These are phyloP conservation scores for Alternaria alternata DNA, from an alignment of 2,329 filamentous ascomycete genomes.

Conservation along the genomic window DNA sequence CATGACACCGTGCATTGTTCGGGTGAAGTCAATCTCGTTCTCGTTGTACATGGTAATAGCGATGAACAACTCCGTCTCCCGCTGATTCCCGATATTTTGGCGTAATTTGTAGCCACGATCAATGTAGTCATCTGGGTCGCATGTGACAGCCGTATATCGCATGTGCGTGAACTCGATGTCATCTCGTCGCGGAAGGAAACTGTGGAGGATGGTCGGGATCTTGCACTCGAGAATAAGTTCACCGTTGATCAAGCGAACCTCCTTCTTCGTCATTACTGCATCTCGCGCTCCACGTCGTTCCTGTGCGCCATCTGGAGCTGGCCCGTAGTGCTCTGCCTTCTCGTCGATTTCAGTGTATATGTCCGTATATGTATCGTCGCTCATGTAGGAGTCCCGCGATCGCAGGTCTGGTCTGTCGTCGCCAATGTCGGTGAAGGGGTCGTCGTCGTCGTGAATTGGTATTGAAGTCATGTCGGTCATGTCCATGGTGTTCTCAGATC, in stretches of 20 bases:
- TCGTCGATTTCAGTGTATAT: slow-evolving; percentile 55
- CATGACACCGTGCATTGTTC: slow-evolving; percentile 99
- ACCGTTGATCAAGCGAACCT: slow-evolving; percentile 95
- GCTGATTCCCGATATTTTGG: slow-evolving; percentile 85
- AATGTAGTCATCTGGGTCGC: slow-evolving; percentile 93
- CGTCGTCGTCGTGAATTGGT: slow-evolving; percentile 67
- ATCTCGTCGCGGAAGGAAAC: slow-evolving; percentile 90
- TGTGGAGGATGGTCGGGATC: slow-evolving; percentile 97
- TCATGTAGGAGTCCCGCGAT: slow-evolving; percentile 70
- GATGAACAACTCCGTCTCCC: slow-evolving; percentile 95
- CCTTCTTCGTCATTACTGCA: slow-evolving; percentile 89
- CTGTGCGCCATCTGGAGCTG: slow-evolving; percentile 86
- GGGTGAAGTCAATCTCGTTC: slow-evolving; percentile 93
- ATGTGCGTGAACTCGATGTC: slow-evolving; percentile 98
- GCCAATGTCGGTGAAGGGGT: slow-evolving; percentile 74
- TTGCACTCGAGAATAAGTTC: slow-evolving; percentile 98
- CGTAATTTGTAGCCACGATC: slow-evolving; percentile 88
- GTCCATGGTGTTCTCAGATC: slow-evolving; percentile 60
- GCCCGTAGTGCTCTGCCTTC: slow-evolving; percentile 82
- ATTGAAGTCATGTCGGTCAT: slow-evolving; percentile 77
- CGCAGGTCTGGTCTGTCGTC: slow-evolving; percentile 66
- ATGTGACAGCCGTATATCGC: slow-evolving; percentile 98
- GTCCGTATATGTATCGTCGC: slow-evolving; percentile 67
- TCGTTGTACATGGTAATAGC: slow-evolving; percentile 99
- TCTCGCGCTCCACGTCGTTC: slow-evolving; percentile 85